Conservation (phyloP, 306 rosid genomes). For the Medicago arabica region DNA sequence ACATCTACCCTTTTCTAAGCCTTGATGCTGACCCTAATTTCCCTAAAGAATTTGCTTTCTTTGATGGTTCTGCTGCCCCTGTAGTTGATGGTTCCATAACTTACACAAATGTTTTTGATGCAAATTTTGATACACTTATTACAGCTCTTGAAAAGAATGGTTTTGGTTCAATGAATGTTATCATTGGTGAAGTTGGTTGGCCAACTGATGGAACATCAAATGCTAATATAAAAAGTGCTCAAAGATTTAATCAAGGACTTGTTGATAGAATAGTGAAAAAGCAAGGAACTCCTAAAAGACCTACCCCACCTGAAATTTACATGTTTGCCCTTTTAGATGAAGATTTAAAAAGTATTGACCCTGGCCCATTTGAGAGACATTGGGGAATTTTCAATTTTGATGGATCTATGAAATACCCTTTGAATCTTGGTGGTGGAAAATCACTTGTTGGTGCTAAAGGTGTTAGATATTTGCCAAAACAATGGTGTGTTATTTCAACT, state of each 20-base stretch:
- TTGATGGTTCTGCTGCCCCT: conserved; percentile 74
- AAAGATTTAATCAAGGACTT: conserved; percentile 87
- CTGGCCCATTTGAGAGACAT: conserved; percentile 92
- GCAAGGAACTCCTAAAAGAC: conserved; percentile 78
- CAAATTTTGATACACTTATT: conserved; percentile 88
- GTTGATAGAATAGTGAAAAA: conserved; percentile 51
- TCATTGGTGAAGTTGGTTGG: conserved; percentile 96
- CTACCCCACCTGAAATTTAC: conserved; percentile 70
- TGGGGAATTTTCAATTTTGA: conserved; percentile 91
- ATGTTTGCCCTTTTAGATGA: conserved; percentile 78
- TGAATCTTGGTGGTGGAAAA: conserved; percentile 61
- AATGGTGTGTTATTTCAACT: conserved; percentile 86
- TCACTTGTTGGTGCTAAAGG: conserved; percentile 73
- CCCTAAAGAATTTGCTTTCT: conserved; percentile 90
- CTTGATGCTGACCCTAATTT: conserved; percentile 89
- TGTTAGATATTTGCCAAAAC: conserved; percentile 64
- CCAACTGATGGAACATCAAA: conserved; percentile 81
- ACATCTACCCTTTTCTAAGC: conserved; percentile 97
- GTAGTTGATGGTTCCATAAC: conserved; percentile 79
- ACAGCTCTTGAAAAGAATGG: conserved; percentile 86
- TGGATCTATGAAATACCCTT: conserved; percentile 69
- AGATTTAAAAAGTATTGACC: conserved; percentile 75
- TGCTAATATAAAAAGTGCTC: conserved; percentile 66
- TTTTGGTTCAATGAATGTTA: conserved; percentile 71
- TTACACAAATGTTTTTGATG: conserved; percentile 89